phyloP scores from a whole-genome alignment of 2,329 filamentous ascomycete genomes.

The Gaeumannomyces sp. region DNA sequence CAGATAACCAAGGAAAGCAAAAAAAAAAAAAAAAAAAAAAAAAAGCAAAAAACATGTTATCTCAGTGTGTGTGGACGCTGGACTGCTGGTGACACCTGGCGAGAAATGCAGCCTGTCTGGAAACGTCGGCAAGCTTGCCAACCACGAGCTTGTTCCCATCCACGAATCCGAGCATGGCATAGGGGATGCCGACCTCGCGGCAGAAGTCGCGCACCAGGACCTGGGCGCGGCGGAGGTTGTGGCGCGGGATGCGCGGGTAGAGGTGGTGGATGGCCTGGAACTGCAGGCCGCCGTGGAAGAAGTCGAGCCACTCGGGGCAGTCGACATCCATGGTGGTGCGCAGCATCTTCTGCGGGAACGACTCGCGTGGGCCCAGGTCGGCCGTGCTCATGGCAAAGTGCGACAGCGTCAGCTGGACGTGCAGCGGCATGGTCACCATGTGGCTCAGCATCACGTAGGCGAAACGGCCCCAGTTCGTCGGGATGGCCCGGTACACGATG shows the following conservation, averaged over 20 bases:
- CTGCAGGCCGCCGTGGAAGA: constrained; percentile 81
- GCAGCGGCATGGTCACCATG: constrained; percentile 71
- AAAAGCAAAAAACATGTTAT: background rate
- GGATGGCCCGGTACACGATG: constrained; percentile 68
- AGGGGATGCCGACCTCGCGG: constrained; percentile 73
- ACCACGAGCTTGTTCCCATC: constrained; percentile 79
- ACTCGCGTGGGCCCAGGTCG: constrained; percentile 76
- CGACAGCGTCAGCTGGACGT: constrained; percentile 84
- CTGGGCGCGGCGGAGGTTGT: constrained; percentile 73
- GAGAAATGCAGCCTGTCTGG: constrained; percentile 70
- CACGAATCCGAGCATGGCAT: constrained; percentile 79
- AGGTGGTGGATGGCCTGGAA: constrained; percentile 87
- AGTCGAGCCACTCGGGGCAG: constrained; percentile 82
- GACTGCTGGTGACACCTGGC: constrained; percentile 60
- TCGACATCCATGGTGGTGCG: constrained; percentile 92
- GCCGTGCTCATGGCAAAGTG: constrained; percentile 93
- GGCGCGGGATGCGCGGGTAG: constrained; percentile 75
- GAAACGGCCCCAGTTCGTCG: constrained; percentile 62
- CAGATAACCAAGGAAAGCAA: background rate
- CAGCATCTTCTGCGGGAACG: constrained; percentile 84
- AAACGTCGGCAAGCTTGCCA: constrained; percentile 68
- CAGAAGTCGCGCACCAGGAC: constrained; percentile 76
- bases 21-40: no score
- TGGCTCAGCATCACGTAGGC: constrained; percentile 76
- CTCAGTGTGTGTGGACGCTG: background rate